Percentiles rank a stretch among this genome's conserved stretches.
Conservation (phyloP, 306 rosid genomes). For the Fragaria vesca region DNA sequence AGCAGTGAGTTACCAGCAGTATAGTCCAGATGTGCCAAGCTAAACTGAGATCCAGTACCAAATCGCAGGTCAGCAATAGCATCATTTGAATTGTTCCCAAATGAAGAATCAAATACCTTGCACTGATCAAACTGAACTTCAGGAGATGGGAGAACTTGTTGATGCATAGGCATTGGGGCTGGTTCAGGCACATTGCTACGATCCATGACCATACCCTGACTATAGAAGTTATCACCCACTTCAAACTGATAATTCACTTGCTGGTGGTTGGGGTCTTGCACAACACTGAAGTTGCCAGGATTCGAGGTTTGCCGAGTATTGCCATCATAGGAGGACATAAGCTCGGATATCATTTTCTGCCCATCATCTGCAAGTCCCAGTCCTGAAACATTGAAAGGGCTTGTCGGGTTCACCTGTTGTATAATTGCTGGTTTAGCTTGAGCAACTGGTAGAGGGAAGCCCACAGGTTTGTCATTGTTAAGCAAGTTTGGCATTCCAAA, state of each 20-base stretch:
- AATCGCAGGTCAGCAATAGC: conserved; percentile 30
- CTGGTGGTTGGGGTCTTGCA: conserved; percentile 29
- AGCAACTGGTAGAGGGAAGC: conserved; percentile 23
- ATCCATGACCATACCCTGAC: conserved; percentile 29
- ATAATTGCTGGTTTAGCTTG: conserved; percentile 32
- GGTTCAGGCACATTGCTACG: conserved; percentile 22
- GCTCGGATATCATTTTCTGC: conserved; percentile 44
- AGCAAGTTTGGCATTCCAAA: conserved; percentile 32
- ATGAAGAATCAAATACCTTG: conserved; percentile 41
- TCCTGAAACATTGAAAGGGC: conserved; percentile 23
- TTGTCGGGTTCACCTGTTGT: conserved; percentile 23
- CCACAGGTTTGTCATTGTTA: conserved; percentile 25
- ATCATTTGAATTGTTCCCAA: conserved; percentile 27
- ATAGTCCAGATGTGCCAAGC: conserved; percentile 35
- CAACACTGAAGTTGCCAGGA: conserved; percentile 16
- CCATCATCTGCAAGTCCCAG: conserved; percentile 44
- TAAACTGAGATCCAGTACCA: conserved; percentile 36
- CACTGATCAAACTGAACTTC: conserved; percentile 34
- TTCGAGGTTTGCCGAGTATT: conserved; percentile 29
- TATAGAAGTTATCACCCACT: conserved; percentile 25
- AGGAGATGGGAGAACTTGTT: conserved; percentile 15
- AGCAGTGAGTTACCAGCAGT: conserved; percentile 22
- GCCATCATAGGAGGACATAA: conserved; percentile 44
- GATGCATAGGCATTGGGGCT: conserved; percentile 22
- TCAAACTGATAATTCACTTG: conserved; percentile 22